A percentile compares a stretch with the other conserved stretches of the same genome.
phyloP scores from a whole-genome alignment of 106 monocot species.

The Posidonia australis region DNA sequence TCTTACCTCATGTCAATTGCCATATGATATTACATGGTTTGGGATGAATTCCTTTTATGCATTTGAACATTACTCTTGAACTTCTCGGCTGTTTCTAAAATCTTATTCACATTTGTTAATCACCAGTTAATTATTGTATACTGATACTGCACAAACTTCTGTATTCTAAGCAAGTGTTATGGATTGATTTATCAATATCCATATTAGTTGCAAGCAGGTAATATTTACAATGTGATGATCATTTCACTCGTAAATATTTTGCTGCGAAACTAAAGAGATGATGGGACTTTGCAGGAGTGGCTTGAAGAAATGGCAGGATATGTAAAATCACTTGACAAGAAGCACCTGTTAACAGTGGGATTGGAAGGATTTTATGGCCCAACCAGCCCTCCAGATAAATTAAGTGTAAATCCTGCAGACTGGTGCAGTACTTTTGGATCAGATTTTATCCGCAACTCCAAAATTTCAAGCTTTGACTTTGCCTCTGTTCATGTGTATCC shows the following conservation, averaged over 20 bases:
- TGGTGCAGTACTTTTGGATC: conserved; percentile 42
- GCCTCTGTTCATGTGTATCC: conserved; percentile 73
- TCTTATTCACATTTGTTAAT: no score
- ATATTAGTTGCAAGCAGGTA: no score
- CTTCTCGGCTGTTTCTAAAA: no score
- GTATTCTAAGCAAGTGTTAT: no score
- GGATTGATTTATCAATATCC: no score
- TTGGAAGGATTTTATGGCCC: conserved; percentile 88
- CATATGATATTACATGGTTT: no score
- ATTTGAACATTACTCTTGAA: no score
- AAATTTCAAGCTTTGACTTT: conserved; percentile 52
- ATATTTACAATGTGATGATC: neutral
- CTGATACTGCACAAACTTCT: no score
- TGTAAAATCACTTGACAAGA: conserved; percentile 64
- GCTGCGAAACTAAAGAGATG: neutral
- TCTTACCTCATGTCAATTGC: no score
- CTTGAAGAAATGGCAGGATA: conserved; percentile 84
- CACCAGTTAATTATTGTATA: no score
- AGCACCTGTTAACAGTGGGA: conserved; percentile 79
- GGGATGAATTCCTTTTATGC: no score
- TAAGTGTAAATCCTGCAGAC: conserved; percentile 52
- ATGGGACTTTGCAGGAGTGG: conserved; percentile 50
- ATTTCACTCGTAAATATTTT: neutral
- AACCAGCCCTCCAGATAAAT: conserved; percentile 41
- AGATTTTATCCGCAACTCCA: conserved; percentile 91